Evolutionary conservation across 169 alveolate species (phyloP), one percentile per base, ranked within the genome.

Genomic region (Babesia gibsoni): DNA sequence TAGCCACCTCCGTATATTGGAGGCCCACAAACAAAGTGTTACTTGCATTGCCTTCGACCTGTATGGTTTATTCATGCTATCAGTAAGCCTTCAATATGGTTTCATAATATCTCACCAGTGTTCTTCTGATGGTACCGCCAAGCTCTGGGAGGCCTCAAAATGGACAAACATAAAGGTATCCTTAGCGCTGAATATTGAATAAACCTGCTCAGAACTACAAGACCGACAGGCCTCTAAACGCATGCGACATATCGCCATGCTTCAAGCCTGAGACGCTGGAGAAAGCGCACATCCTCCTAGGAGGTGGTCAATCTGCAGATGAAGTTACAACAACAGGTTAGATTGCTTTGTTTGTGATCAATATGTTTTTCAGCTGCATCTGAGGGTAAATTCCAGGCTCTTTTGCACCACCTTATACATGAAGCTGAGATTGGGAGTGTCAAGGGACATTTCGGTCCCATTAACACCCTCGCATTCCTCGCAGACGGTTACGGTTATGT

Each of bases 401-500:
- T 92, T 20, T 79, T 96, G 23, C 85, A 84, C 83, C 94, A 94
- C 70, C 86, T 95, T 81, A 92, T 96, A 41, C 93, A 88, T 79
- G 97, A 93, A 64, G 88, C 84, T 33, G 98, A 94, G 69, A 67
- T 96, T 23, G 98, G 98, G 10, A 92, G 95, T 48, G 86, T 95
- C 67, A 91, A 89, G 80, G 99, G 99, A 10, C 98, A 95, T 88
- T 95, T 96, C 84, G 98, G 98, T 43, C 96, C 99, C 14, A 94
- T 96, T 52, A 94, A 96, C 84, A 87, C 98, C 35, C 69, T 96
- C 33, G 94, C 93, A 25, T 88, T 92, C 73, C 78, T 91, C 46
- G 95, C 98, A 3, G 97, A 93, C 73, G 99, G 98, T 22, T 79
- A 80, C 66, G 93, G 95, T 32, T 94, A 93, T 78, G 97, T 94